Percentiles rank a stretch among this genome's conserved stretches.
Evolutionary conservation across 2,329 filamentous ascomycete genomes (phyloP).

Genomic region (Aulographum hederae): DNA sequence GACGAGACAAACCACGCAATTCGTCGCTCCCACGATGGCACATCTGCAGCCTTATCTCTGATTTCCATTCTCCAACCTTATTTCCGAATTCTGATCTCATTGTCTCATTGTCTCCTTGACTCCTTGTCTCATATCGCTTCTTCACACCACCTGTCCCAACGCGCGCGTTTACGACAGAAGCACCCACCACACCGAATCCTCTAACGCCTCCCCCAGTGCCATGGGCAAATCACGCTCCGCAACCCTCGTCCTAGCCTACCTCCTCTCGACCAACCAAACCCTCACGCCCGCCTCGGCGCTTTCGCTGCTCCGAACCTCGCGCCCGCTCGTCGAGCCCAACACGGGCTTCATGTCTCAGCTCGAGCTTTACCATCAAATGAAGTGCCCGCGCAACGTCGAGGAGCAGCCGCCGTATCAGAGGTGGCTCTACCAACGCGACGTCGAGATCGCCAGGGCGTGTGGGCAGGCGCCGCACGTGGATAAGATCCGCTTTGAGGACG

Average conservation of each 20-base stretch:
- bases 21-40: slow-evolving; percentile 3
- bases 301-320: slow-evolving; percentile 45
- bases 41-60: too few relatives aligned
- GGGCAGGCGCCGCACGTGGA: slow-evolving; percentile 61
- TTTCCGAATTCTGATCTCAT: too few relatives aligned
- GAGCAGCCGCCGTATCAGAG: slow-evolving; percentile 56
- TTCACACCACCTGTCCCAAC: too few relatives aligned
- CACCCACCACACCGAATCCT: too few relatives aligned
- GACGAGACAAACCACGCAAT: background rate
- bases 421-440: slow-evolving; percentile 49
- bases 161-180: too few relatives aligned
- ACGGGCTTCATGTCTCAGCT: slow-evolving; percentile 81
- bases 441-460: slow-evolving; percentile 49
- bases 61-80: too few relatives aligned
- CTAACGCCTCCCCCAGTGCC: slow-evolving; percentile 49
- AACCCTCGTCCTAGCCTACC: slow-evolving; percentile 65
- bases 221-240: slow-evolving; percentile 94
- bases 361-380: slow-evolving; percentile 73
- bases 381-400: slow-evolving; percentile 52
- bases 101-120: too few relatives aligned
- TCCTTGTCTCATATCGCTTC: too few relatives aligned
- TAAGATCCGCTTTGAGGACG: slow-evolving; percentile 68
- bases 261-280: slow-evolving; percentile 17
- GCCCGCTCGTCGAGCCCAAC: slow-evolving; percentile 76
- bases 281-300: slow-evolving; percentile 33